Conservation (phyloP, 228 moss, liverwort and hornwort species). For the Sphagnum magellanicum region DNA sequence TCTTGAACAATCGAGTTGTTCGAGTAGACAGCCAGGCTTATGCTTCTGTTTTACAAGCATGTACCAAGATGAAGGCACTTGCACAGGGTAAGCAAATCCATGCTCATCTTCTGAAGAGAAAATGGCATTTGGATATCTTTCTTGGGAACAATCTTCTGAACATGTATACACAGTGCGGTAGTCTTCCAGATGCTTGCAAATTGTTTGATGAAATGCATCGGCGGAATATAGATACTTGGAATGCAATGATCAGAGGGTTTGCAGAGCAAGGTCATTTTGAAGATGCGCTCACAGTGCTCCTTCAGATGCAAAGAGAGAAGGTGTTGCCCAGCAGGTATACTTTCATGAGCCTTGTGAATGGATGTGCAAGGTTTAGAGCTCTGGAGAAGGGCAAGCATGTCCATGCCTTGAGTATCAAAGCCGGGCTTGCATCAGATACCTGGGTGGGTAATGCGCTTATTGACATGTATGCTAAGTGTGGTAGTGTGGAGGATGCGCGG, state of each 20-base stretch:
- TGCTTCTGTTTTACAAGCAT: constrained; percentile 36
- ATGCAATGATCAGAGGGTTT: constrained; percentile 45
- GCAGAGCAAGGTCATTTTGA: constrained; percentile 19
- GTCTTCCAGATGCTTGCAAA: constrained; percentile 26
- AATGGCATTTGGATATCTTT: constrained; percentile 30
- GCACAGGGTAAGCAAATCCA: constrained; percentile 38
- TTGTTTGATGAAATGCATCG: constrained; percentile 33
- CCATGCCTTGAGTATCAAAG: constrained; percentile 26
- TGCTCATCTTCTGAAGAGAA: constrained; percentile 28
- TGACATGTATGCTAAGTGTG: constrained; percentile 6
- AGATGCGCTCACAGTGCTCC: constrained; percentile 31
- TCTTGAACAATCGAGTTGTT: constrained; percentile 35
- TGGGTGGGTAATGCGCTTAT: constrained; percentile 6
- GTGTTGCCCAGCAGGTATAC: constrained; percentile 44
- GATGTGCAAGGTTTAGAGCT: constrained; percentile 20
- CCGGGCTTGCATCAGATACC: constrained; percentile 38
- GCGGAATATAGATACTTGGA: constrained; percentile 43
- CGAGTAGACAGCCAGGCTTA: constrained; percentile 41
- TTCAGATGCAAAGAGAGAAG: constrained; percentile 38
- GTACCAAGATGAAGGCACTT: constrained; percentile 30
- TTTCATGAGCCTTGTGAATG: constrained; percentile 44
- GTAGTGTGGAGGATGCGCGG: not conserved
- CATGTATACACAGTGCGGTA: constrained; percentile 52
- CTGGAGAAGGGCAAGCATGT: constrained; percentile 26
- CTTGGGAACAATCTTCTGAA: constrained; percentile 45